Evolutionary conservation across 2,329 filamentous ascomycete genomes (phyloP), one percentile per base, ranked within the genome.

Genomic region (Cordyceps javanica): DNA sequence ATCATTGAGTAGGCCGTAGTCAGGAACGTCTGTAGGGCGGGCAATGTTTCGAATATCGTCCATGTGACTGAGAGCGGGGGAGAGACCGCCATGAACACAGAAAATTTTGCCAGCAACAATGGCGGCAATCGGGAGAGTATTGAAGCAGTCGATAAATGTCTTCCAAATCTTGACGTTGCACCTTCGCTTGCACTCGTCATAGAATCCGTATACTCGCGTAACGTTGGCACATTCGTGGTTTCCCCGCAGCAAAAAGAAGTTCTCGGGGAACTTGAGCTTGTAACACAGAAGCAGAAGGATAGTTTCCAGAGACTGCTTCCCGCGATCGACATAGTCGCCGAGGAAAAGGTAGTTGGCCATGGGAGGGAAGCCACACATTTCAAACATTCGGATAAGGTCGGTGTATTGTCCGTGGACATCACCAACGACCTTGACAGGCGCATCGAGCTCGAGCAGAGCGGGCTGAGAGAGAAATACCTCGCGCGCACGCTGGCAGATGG

Each of bases 141-240:
- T 97, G 80, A 97, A 97, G 26, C 90, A 94, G 70, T 97, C 93
- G 54, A 96, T 87, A 69, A 97, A 97, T 0, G 91, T 95, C 78
- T 97, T 97, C 93, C 93, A 97, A 57, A 96, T 86, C 77, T 97
- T 97, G 71, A 97, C 90, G 69, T 96, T 97, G 77, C 90, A 96
- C 61, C 93, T 83, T 63, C 93, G 83, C 77, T 97, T 97, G 81
- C 93, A 97, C 71, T 97, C 93, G 68, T 97, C 93, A 75, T 97
- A 97, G 73, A 97, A 97, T 2, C 93, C 93, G 72, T 97, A 97
- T 36, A 97, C 91, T 60, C 93, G 84, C 14, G 91, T 97, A 55
- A 97, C 91, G 64, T 96, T 96, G 66, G 93, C 93, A 73, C 93
- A 97, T 72, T 97, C 93, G 73, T 97, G 93, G 69, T 97, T 97